Evolutionary conservation across 345 rosid species (phyloP).

Genomic region (Syzygium aqueum): DNA sequence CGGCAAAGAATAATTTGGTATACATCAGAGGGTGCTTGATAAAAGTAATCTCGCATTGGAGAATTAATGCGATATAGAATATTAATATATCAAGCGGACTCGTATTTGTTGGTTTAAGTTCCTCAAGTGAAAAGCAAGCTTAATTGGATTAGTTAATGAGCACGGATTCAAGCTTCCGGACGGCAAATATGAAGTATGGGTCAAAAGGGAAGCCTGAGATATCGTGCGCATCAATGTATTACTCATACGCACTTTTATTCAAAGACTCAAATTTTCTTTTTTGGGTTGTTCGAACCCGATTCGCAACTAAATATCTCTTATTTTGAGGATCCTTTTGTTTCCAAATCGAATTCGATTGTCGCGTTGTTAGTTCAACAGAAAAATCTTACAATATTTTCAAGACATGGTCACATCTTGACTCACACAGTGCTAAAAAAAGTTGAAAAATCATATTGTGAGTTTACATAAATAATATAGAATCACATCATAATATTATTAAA

Average conservation of each 20-base stretch:
- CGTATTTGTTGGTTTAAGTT: neutral
- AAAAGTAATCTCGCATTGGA: neutral
- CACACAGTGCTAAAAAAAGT: neutral
- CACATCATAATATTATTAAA: neutral
- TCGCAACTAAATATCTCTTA: neutral
- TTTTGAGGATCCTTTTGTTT: neutral
- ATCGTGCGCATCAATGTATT: fast-evolving
- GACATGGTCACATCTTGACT: neutral
- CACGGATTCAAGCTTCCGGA: too few species aligned
- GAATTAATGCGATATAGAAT: neutral
- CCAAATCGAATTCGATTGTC: neutral
- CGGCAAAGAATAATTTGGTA: neutral
- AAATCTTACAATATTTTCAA: neutral
- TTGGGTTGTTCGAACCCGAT: neutral
- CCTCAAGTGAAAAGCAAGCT: neutral
- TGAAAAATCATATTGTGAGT: neutral
- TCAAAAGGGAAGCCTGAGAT: neutral
- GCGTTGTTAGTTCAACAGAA: neutral
- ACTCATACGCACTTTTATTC: neutral
- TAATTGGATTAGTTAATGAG: neutral
- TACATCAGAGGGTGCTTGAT: neutral
- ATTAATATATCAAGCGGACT: neutral
- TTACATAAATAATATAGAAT: neutral
- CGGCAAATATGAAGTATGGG: neutral
- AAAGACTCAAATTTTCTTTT: neutral